Evolutionary conservation across 73 alveolate genomes (phyloP).

Genomic region (Paramecium sexaurelia): DNA sequence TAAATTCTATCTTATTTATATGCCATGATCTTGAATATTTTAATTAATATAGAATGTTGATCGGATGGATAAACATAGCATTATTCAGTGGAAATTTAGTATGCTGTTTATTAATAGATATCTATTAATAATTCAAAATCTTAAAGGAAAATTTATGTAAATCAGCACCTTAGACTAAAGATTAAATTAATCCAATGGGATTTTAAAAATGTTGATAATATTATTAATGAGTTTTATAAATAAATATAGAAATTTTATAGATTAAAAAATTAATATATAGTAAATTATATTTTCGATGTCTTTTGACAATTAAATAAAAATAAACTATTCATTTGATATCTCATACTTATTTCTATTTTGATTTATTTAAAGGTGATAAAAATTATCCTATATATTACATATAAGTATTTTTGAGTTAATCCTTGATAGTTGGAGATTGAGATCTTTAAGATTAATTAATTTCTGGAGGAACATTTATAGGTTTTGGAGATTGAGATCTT

Average conservation of each 20-base stretch:
- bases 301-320: background rate
- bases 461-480: background rate
- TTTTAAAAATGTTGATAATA: background rate
- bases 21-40: background rate
- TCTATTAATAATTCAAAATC: background rate
- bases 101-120: background rate
- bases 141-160: background rate
- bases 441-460: conserved; percentile 15
- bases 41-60: background rate
- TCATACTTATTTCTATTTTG: background rate
- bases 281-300: too few species aligned
- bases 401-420: conserved; percentile 28
- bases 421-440: conserved; percentile 36
- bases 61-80: background rate
- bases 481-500: conserved; percentile 42
- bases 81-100: background rate
- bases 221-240: background rate
- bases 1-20: background rate
- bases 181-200: background rate
- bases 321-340: background rate
- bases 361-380: conserved; percentile 38
- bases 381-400: conserved; percentile 2
- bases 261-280: too few species aligned
- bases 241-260: too few species aligned
- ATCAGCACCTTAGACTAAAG: background rate